Percentiles rank a stretch among this genome's conserved stretches.
Conservation (phyloP, 1,139 yeast genomes). For the Kazachstania sp. region DNA sequence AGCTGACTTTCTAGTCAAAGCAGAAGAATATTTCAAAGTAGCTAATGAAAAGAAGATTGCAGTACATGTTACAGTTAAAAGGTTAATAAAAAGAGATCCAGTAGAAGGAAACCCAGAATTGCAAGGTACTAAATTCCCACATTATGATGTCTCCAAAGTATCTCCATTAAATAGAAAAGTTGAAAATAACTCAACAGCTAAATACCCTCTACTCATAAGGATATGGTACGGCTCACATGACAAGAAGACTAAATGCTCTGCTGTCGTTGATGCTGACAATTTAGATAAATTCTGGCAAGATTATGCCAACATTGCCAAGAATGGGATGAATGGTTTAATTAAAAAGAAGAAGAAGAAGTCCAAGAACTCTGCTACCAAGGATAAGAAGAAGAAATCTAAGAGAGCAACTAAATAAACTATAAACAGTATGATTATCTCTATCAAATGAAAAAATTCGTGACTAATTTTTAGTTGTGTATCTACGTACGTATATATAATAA, state of each 20-base stretch:
- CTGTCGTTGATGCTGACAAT: conserved; percentile 50
- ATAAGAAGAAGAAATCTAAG: conserved; percentile 11
- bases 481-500: neutral
- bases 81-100: conserved; percentile 21
- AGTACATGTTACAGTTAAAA: conserved; percentile 24
- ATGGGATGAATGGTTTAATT: conserved; percentile 50
- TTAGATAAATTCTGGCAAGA: conserved; percentile 63
- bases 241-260: conserved; percentile 48
- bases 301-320: conserved; percentile 55
- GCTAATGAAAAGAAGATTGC: conserved; percentile 25
- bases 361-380: conserved; percentile 32
- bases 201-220: conserved; percentile 47
- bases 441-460: neutral
- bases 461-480: neutral
- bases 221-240: conserved; percentile 48
- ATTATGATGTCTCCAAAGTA: conserved; percentile 25
- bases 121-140: conserved; percentile 19
- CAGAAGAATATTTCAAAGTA: conserved; percentile 18
- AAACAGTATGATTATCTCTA: neutral
- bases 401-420: neutral
- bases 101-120: conserved; percentile 26
- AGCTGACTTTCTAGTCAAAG: conserved; percentile 20
- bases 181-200: conserved; percentile 11
- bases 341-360: conserved; percentile 56
- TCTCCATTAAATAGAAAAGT: conserved; percentile 9